These are phyloP conservation scores for Globisporangium paroecandrum DNA, from an alignment of 352 stramenopile species.

Conservation along the genomic window DNA sequence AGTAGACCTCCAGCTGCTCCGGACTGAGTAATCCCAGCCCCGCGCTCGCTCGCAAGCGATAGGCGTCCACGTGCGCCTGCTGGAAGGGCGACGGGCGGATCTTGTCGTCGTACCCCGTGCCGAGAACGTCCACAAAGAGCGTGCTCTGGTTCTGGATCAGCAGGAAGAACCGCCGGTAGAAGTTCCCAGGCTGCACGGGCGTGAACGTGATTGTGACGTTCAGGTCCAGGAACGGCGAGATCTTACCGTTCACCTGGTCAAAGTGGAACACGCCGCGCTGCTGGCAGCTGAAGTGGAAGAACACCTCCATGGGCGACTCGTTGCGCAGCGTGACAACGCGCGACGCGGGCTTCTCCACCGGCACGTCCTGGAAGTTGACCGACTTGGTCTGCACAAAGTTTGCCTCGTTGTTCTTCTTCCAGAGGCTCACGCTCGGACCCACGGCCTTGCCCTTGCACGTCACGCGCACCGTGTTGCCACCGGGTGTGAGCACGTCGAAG, in stretches of 20 bases:
- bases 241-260: slow-evolving; percentile 62
- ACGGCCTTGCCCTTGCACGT: slow-evolving; percentile 66
- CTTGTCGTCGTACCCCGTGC: slow-evolving; percentile 87
- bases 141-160: slow-evolving; percentile 84
- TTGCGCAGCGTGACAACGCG: slow-evolving; percentile 85
- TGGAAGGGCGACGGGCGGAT: slow-evolving; percentile 88
- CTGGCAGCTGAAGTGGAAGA: slow-evolving; percentile 81
- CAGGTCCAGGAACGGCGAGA: slow-evolving; percentile 73
- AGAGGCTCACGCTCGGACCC: slow-evolving; percentile 66
- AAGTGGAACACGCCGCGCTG: slow-evolving; percentile 84
- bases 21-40: slow-evolving; percentile 74
- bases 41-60: slow-evolving; percentile 44
- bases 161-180: slow-evolving; percentile 88
- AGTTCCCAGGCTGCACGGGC: slow-evolving; percentile 76
- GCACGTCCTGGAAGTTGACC: slow-evolving; percentile 89
- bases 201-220: slow-evolving; percentile 87
- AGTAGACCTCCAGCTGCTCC: slow-evolving; percentile 78
- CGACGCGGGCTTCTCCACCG: slow-evolving; percentile 47
- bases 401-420: slow-evolving; percentile 75
- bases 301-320: slow-evolving; percentile 61
- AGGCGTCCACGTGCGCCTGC: slow-evolving; percentile 88
- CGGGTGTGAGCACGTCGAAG: slow-evolving; percentile 87
- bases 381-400: slow-evolving; percentile 72
- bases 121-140: slow-evolving; percentile 86
- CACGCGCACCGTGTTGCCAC: slow-evolving; percentile 79